These are phyloP conservation scores for Borovskyia barvae DNA, from an alignment of 208 protist species.

Conservation along the genomic window DNA sequence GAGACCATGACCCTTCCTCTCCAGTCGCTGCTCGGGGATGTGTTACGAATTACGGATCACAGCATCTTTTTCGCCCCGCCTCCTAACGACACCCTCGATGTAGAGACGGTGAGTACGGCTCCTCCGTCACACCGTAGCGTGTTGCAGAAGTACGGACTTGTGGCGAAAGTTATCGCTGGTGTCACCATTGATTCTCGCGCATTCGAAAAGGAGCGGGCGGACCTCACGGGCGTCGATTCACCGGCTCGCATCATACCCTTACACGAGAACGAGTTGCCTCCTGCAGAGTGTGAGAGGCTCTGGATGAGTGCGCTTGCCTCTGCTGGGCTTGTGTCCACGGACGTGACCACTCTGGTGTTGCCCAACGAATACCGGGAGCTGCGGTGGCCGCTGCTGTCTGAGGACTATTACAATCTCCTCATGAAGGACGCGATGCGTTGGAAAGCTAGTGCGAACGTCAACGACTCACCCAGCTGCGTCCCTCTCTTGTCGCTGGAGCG, in stretches of 20 bases:
- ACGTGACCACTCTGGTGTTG: conserved; percentile 1
- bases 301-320: conserved; percentile 30
- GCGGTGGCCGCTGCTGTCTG: conserved; percentile 54
- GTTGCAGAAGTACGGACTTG: conserved; percentile 62
- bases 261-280: conserved; percentile 1
- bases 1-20: not conserved
- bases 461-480: conserved; percentile 43
- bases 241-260: too few relatives aligned
- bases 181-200: too few relatives aligned
- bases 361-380: conserved; percentile 3
- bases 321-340: conserved; percentile 16
- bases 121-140: conserved; percentile 55
- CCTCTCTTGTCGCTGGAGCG: conserved; percentile 48
- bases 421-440: conserved; percentile 25
- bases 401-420: conserved; percentile 19
- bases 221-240: too few relatives aligned
- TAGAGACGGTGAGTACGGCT: conserved; percentile 49
- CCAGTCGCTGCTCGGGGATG: conserved; percentile 21
- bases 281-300: conserved; percentile 29
- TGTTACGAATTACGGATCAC: conserved; percentile 42
- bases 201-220: too few relatives aligned
- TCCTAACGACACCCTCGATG: conserved; percentile 37
- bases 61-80: conserved; percentile 56
- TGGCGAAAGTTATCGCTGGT: conserved; percentile 54
- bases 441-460: conserved; percentile 19